These are phyloP conservation scores for Smittium mucronatum DNA, from an alignment of 371 early-diverging fungal genomes.

Conservation along the genomic window DNA sequence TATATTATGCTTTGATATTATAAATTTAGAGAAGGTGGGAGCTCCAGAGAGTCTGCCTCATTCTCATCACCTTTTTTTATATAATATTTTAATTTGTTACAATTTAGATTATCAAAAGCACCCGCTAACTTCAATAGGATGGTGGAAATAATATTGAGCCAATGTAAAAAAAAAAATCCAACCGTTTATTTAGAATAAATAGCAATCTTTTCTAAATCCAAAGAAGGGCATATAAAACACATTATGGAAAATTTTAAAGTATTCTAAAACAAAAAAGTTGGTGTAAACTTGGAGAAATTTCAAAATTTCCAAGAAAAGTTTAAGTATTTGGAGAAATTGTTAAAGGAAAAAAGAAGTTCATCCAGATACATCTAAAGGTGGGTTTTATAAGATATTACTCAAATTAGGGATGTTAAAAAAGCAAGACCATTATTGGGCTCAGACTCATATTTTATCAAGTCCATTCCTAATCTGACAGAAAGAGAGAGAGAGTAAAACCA, in stretches of 20 bases:
- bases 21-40: background rate
- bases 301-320: too few species aligned
- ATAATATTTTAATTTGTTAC: background rate
- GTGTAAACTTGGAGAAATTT: background rate
- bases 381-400: too few species aligned
- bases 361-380: too few species aligned
- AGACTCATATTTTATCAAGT: too few species aligned
- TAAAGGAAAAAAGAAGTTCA: too few species aligned
- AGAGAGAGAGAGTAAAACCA: too few species aligned
- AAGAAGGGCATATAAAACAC: background rate
- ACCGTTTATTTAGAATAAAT: background rate
- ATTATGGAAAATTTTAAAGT: background rate
- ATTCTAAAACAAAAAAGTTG: background rate
- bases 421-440: too few species aligned
- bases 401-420: too few species aligned
- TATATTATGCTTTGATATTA: background rate
- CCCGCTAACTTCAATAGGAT: background rate
- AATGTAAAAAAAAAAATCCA: background rate
- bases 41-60: background rate
- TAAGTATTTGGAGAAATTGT: too few species aligned
- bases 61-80: background rate
- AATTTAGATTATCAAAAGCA: background rate
- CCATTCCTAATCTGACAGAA: too few species aligned
- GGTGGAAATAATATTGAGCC: background rate
- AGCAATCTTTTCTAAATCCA: background rate